Base-by-base conservation (phyloP, 805 yeast genomes). In the Wickerhamomyces bovis region DNA sequence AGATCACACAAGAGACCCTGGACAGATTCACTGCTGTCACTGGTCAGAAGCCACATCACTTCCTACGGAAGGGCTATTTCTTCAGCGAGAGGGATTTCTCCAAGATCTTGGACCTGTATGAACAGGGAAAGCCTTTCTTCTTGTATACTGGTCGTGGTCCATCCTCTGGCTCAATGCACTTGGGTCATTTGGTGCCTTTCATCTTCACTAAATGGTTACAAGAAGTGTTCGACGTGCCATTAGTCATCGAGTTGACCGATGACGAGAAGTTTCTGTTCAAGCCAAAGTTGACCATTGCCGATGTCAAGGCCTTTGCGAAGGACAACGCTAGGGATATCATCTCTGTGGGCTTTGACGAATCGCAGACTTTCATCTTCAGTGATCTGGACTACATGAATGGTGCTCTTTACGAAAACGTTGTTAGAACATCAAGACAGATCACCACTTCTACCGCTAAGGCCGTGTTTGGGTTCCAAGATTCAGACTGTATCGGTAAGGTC, bases 111-210 rank as follows among this genome's bases (percentile, higher is more conserved):
- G 95, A 87, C 63, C 68, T 89, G 56, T 89, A 94, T 66, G 98
- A 94, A 70, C 87, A 85, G 62, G 96, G 96, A 19, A 89, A 94
- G 68, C 96, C 90, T 26, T 94, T 94, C 68, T 94, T 92, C 71
- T 71, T 94, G 52, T 94, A 94, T 66, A 94, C 99, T 15, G 99
- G 99, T 36, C 80, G 99, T 66, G 99, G 99, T 6, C 98, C 99
- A 33, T 86, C 96, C 2, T 80, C 90, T 38, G 96, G 85, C 57
- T 84, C 94, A 19, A 84, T 94, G 87, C 99, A 94, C 65, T 74
- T 94, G 70, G 99, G 99, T 44, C 99, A 94, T 67, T 83, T 92
- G 89, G 78, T 90, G 50, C 99, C 99, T 16, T 94, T 94, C 63
- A 67, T 85, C 28, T 94, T 94, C 73, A 94, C 99, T 47, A 89